phyloP scores from a whole-genome alignment of 106 monocot species.

The Narthecium ossifragum region DNA sequence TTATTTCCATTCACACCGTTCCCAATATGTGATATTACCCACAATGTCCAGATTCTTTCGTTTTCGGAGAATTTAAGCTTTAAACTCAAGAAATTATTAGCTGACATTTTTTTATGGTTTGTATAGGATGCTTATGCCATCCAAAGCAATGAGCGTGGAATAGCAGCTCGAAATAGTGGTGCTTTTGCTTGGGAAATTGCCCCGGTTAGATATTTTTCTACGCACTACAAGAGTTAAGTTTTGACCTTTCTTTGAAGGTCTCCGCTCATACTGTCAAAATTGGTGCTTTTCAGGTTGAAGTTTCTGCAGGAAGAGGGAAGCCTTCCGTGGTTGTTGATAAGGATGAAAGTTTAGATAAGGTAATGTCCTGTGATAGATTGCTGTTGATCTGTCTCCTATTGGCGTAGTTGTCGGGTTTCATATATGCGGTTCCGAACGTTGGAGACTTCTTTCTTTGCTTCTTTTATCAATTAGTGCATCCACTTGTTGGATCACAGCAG shows the following conservation, averaged over 20 bases:
- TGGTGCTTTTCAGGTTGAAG: conserved; percentile 59
- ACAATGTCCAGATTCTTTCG: too few relatives aligned
- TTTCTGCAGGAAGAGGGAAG: conserved; percentile 76
- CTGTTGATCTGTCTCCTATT: neutral
- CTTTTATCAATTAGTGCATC: neutral
- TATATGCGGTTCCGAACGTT: neutral
- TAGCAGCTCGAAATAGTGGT: conserved; percentile 66
- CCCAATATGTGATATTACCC: too few relatives aligned
- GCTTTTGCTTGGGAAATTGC: conserved; percentile 90
- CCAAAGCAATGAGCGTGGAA: conserved; percentile 92
- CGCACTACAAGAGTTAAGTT: too few relatives aligned
- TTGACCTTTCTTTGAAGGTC: neutral
- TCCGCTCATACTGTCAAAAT: neutral
- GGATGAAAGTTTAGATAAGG: conserved; percentile 82
- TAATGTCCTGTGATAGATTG: conserved; percentile 13
- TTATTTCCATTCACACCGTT: too few relatives aligned
- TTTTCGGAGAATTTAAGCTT: too few relatives aligned
- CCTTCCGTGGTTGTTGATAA: conserved; percentile 65
- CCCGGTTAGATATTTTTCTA: conserved; percentile 69
- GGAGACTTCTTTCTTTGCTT: neutral
- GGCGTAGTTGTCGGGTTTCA: too few relatives aligned
- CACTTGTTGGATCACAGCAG: too few relatives aligned
- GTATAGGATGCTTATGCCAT: conserved; percentile 77
- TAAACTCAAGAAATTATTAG: too few relatives aligned
- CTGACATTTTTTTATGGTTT: neutral